Evolutionary conservation across 1,139 yeast genomes (phyloP).

Genomic region (Wickerhamiella infanticola): DNA sequence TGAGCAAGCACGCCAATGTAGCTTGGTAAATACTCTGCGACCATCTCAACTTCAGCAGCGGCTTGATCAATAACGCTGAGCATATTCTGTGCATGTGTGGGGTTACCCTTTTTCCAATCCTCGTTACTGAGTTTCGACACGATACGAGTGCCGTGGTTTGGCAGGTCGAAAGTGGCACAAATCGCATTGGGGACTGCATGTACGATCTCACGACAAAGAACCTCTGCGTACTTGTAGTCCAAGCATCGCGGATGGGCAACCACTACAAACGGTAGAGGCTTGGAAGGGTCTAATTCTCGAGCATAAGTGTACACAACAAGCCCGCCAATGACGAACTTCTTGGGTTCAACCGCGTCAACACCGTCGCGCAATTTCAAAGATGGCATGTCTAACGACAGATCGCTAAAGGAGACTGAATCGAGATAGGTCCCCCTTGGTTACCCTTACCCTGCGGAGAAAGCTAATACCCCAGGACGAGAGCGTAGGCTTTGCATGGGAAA

Average conservation of each 20-base stretch:
- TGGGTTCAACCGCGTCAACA: slow-evolving; percentile 1
- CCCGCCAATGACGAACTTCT: slow-evolving; percentile 13
- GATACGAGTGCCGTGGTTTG: slow-evolving; percentile 45
- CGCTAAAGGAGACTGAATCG: too few relatives aligned
- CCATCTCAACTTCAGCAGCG: slow-evolving; percentile 33
- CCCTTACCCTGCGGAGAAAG: too few relatives aligned
- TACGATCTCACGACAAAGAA: slow-evolving; percentile 12
- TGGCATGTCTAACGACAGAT: not conserved
- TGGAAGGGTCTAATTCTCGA: slow-evolving; percentile 8
- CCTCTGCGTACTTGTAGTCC: slow-evolving; percentile 11
- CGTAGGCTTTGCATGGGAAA: too few relatives aligned
- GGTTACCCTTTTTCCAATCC: slow-evolving; percentile 35
- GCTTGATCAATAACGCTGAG: slow-evolving; percentile 36
- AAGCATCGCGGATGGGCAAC: slow-evolving; percentile 16
- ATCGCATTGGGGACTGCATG: slow-evolving; percentile 22
- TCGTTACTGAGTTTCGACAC: slow-evolving; percentile 27
- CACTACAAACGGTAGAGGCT: slow-evolving; percentile 12
- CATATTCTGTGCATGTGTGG: slow-evolving; percentile 40
- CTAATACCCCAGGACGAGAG: too few relatives aligned
- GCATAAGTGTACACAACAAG: slow-evolving; percentile 12
- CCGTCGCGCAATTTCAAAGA: not conserved
- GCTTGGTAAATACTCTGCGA: slow-evolving; percentile 36
- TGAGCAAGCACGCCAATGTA: slow-evolving; percentile 26
- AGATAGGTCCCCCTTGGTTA: too few relatives aligned
- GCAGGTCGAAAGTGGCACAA: slow-evolving; percentile 40